A percentile compares a stretch with the other conserved stretches of the same genome.
Conservation (phyloP, 1,284 basidiomycete genomes). For the Ustilago lituana region DNA sequence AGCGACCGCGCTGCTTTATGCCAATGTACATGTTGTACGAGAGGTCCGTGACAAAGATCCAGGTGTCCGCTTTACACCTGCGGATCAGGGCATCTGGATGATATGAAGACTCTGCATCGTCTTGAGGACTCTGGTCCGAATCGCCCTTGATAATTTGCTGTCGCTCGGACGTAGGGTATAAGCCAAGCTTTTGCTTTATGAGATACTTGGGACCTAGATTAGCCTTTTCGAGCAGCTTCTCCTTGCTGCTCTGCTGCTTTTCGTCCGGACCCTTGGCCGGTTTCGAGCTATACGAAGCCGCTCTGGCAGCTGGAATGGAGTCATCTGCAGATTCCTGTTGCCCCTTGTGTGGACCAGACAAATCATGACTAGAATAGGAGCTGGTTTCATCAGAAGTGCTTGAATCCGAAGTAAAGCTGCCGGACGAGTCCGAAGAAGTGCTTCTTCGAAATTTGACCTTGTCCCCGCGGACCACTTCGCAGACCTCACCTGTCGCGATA, state of each 20-base stretch:
- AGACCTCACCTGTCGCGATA: conserved; percentile 23
- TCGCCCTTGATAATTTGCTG: conserved; percentile 36
- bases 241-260: conserved; percentile 41
- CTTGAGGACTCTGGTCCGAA: neutral
- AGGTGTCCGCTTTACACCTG: conserved; percentile 34
- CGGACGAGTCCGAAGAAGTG: conserved; percentile 22
- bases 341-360: too few species aligned
- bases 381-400: conserved; percentile 8
- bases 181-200: conserved; percentile 40
- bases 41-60: conserved; percentile 52
- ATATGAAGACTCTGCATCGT: neutral
- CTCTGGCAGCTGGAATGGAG: neutral
- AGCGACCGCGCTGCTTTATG: conserved; percentile 52
- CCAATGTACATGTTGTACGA: conserved; percentile 52
- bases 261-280: conserved; percentile 11
- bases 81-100: conserved; percentile 39
- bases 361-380: too few species aligned
- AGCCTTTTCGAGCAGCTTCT: conserved; percentile 34
- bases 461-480: conserved; percentile 42
- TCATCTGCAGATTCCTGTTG: neutral
- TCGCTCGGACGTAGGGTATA: conserved; percentile 34
- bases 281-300: neutral
- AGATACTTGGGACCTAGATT: conserved; percentile 48
- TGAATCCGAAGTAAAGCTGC: conserved; percentile 28
- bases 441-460: conserved; percentile 45